Percentiles rank a stretch among this genome's conserved stretches.
These are phyloP conservation scores for Dissoconium aciculare DNA, from an alignment of 2,329 filamentous ascomycete species.

Conservation along the genomic window DNA sequence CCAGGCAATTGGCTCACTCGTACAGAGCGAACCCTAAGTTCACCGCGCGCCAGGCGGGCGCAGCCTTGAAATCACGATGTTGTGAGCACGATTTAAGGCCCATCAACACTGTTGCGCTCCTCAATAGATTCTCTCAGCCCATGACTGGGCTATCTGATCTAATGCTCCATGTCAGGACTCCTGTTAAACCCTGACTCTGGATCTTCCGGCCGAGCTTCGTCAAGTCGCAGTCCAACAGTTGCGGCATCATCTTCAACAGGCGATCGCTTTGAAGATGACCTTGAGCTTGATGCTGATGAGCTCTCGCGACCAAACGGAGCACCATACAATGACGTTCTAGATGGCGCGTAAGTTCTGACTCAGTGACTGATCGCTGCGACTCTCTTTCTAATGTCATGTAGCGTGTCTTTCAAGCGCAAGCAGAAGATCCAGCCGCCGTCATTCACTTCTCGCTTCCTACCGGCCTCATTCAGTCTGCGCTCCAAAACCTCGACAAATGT, in stretches of 20 bases:
- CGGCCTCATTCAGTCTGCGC: constrained; percentile 25
- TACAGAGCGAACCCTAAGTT: too few relatives aligned
- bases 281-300: constrained; percentile 34
- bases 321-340: constrained; percentile 28
- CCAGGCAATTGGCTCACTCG: too few relatives aligned
- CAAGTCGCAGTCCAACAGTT: constrained; percentile 27
- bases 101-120: too few relatives aligned
- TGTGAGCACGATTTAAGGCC: too few relatives aligned
- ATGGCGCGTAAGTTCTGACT: constrained; percentile 30
- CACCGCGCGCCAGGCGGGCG: too few relatives aligned
- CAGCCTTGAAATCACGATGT: too few relatives aligned
- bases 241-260: constrained; percentile 21
- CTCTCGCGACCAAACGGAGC: constrained; percentile 23
- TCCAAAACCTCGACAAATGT: constrained; percentile 20
- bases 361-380: too few relatives aligned
- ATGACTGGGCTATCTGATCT: neutral
- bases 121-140: too few relatives aligned
- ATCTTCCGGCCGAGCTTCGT: constrained; percentile 35
- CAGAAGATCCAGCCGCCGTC: constrained; percentile 32
- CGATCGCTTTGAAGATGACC: constrained; percentile 19
- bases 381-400: too few relatives aligned
- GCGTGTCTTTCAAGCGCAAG: constrained; percentile 58
- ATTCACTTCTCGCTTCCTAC: constrained; percentile 32
- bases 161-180: constrained; percentile 25
- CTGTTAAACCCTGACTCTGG: too few relatives aligned